These are phyloP conservation scores for Drosera capensis DNA, from an alignment of 148 eudicot genomes.

Conservation along the genomic window DNA sequence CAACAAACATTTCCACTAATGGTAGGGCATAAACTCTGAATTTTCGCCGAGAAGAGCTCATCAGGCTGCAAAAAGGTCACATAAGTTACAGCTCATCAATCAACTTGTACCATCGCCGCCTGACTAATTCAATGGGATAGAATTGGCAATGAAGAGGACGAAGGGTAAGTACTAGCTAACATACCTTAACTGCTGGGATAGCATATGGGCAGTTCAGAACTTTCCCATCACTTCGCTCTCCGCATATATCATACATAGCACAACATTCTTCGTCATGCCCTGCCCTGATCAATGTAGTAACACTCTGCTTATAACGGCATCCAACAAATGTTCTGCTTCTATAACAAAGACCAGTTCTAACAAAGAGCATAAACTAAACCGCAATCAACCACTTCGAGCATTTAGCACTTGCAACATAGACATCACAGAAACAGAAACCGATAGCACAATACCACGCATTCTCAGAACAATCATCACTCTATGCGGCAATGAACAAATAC, in stretches of 20 bases:
- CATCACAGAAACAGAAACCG: neutral
- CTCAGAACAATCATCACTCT: neutral
- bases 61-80: conserved; percentile 31
- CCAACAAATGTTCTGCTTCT: neutral
- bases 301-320: neutral
- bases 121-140: too few species aligned
- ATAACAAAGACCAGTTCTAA: neutral
- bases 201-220: conserved; percentile 51
- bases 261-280: conserved; percentile 42
- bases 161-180: neutral
- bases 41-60: conserved; percentile 48
- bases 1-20: conserved; percentile 53
- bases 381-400: neutral
- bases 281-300: conserved; percentile 22
- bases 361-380: neutral
- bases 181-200: conserved; percentile 45
- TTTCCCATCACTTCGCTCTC: conserved; percentile 42
- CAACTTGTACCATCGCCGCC: too few species aligned
- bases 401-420: neutral
- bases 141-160: conserved; percentile 4
- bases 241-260: conserved; percentile 71
- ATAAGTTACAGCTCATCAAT: neutral
- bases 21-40: conserved; percentile 57
- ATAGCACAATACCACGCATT: neutral
- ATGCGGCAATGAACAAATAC: neutral